Conservation (phyloP, 2,329 filamentous ascomycete species). For the Podosphaera xanthii region DNA sequence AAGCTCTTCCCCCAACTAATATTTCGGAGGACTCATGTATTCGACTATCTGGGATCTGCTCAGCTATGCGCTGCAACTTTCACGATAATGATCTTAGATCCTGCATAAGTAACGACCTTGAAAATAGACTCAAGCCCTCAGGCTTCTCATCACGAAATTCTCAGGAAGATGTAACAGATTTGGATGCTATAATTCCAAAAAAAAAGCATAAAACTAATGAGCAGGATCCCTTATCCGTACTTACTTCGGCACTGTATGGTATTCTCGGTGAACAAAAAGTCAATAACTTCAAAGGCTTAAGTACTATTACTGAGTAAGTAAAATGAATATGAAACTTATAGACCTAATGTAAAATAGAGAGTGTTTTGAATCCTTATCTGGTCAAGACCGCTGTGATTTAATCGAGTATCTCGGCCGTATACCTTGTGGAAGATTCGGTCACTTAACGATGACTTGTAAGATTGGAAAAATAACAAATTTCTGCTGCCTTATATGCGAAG, state of each 20-base stretch:
- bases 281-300: slow-evolving; percentile 19
- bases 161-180: not conserved
- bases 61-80: slow-evolving; percentile 1
- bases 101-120: slow-evolving; percentile 4
- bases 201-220: slow-evolving; percentile 16
- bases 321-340: not conserved
- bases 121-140: slow-evolving; percentile 9
- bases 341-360: slow-evolving; percentile 12
- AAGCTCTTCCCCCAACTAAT: not conserved
- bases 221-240: slow-evolving; percentile 11
- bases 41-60: not conserved
- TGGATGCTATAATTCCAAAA: slow-evolving; percentile 6
- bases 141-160: slow-evolving; percentile 2
- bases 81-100: too few relatives aligned
- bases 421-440: slow-evolving; percentile 30
- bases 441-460: slow-evolving; percentile 17
- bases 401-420: slow-evolving; percentile 32
- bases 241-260: slow-evolving; percentile 16
- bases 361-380: slow-evolving; percentile 24
- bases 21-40: not conserved
- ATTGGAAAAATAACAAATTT: slow-evolving; percentile 11
- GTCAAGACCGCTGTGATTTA: slow-evolving; percentile 26
- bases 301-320: slow-evolving; percentile 26
- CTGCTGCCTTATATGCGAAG: slow-evolving; percentile 15
- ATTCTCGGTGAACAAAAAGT: slow-evolving; percentile 17